phyloP scores from a whole-genome alignment of 1,139 yeast genomes.

The Hansenula sp. region DNA sequence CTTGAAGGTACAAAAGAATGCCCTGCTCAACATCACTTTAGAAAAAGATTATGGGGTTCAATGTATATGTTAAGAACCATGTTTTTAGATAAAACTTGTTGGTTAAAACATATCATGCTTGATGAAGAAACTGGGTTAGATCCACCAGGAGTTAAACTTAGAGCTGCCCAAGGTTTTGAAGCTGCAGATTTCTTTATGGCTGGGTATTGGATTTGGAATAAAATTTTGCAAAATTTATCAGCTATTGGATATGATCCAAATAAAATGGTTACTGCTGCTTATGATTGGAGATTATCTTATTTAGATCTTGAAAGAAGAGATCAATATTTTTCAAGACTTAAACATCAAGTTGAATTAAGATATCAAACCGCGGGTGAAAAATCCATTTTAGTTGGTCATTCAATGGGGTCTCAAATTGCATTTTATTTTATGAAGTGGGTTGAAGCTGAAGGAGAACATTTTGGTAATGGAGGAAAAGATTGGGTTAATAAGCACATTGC shows the following conservation, averaged over 20 bases:
- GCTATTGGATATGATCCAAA: constrained; percentile 93
- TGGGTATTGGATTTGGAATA: constrained; percentile 99
- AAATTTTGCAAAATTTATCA: constrained; percentile 85
- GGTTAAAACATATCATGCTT: constrained; percentile 87
- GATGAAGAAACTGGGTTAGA: constrained; percentile 92
- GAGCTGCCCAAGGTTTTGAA: constrained; percentile 96
- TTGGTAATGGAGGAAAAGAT: constrained; percentile 80
- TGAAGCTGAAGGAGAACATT: constrained; percentile 73
- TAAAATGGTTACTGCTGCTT: constrained; percentile 85
- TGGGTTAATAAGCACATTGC: constrained; percentile 89
- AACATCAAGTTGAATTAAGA: constrained; percentile 62
- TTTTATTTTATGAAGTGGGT: constrained; percentile 94
- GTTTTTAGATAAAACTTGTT: constrained; percentile 87
- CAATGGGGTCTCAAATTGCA: constrained; percentile 92
- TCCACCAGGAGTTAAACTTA: constrained; percentile 71
- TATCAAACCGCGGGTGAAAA: constrained; percentile 57
- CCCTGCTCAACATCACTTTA: constrained; percentile 77
- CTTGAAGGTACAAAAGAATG: constrained; percentile 70
- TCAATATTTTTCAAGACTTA: constrained; percentile 73
- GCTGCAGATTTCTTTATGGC: constrained; percentile 96
- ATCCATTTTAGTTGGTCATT: constrained; percentile 79
- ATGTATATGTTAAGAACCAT: constrained; percentile 91
- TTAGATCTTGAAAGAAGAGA: constrained; percentile 85
- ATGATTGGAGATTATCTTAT: constrained; percentile 94
- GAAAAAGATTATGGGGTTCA: constrained; percentile 95